Base-by-base conservation (phyloP, 2,329 filamentous ascomycete genomes). In the Beauveria medogensis region DNA sequence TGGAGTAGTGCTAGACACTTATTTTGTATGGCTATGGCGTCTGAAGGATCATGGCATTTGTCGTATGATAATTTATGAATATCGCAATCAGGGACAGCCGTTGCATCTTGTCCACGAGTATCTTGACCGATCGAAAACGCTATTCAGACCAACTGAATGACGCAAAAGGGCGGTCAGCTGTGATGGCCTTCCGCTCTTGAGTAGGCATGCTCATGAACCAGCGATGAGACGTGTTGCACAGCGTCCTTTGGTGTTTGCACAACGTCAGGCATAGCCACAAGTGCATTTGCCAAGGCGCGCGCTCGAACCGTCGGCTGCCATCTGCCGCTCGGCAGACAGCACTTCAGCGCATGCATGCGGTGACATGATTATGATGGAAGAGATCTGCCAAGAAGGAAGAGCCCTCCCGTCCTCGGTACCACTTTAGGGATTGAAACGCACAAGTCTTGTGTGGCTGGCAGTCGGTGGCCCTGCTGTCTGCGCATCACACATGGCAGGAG, bases 61-160 rank as follows among this genome's bases (percentile, higher is more conserved):
- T 59, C 20, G 50, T 54, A 59, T 46, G 48, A 53, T 59, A 59
- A 47, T 34, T 28, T 54, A 59, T 18, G 57, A 59, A 54, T 54
- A 24, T 54, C 10, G 40, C 56, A 59, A 37, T 24, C 34, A 22
- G 20, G 37, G 5, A 43, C 16, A 40, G 41, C 41, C 26, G 18
- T 30, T 48, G 12, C 26, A 47, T 5, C 16, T 26, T 26, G 18
- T 28, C 10, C 20, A 7, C 37, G 5, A 47, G 9, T 10, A 10
- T 28, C 26, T n/a, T 24, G 14, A 14, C 22, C n/a, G 47, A 28
- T 26, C 37, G 24, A 37, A 47, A 18, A 48, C 14, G 0, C 7
- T 41, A 20, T 52, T 24, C 22, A 20, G 24, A 20, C 22, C 30
- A n/a, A 8, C 5, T 46, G 28, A 5, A 46, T n/a, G 30, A 47